Base-by-base conservation (phyloP, 805 yeast species). In the Metschnikowia aberdeeniae region DNA sequence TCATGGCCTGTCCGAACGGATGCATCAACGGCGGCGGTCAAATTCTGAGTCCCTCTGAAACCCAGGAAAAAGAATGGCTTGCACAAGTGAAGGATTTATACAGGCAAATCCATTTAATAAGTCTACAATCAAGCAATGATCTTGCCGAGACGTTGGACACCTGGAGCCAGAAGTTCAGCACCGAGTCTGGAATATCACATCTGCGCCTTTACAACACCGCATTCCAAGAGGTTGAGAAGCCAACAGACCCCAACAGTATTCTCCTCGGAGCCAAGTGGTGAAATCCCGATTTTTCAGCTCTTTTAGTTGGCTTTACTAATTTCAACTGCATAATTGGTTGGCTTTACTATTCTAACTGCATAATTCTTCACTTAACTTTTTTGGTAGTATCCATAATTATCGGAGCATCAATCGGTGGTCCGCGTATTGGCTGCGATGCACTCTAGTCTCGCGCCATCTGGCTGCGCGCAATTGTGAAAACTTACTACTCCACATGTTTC, bases 1-100 rank as follows among this genome's bases (percentile, higher is more conserved):
- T 93, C 36, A 92, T 89, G 97, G 99, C 99, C 0, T 93, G 99
- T 63, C 99, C 99, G 5, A 89, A 88, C 26, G 99, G 99, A 1
- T 93, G 98, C 59, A 86, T 90, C 45, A 93, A 92, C 58, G 99
- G 99, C 9, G 98, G 99, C 19, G 99, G 99, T 0, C 90, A 89
- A 56, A 76, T 89, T 14, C 74, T 78, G 4, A 72, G 72, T 5
- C 79, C 80, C 0, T 51, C 56, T 1, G 73, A 61, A 4, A 53
- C 53, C 0, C 40, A 58, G 40, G 67, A 60, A 53, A 69, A 80
- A 60, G 71, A 63, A 13, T 78, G 80, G 83, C 59, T 76, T 19
- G 55, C 55, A 8, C 51, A 63, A 20, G 72, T 72, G 4, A 56
- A 61, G 14, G 51, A 57, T 2, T 56, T 63, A 35, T 74, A 78